Conservation (phyloP, 1,284 basidiomycete genomes). For the Pholiota adiposa region DNA sequence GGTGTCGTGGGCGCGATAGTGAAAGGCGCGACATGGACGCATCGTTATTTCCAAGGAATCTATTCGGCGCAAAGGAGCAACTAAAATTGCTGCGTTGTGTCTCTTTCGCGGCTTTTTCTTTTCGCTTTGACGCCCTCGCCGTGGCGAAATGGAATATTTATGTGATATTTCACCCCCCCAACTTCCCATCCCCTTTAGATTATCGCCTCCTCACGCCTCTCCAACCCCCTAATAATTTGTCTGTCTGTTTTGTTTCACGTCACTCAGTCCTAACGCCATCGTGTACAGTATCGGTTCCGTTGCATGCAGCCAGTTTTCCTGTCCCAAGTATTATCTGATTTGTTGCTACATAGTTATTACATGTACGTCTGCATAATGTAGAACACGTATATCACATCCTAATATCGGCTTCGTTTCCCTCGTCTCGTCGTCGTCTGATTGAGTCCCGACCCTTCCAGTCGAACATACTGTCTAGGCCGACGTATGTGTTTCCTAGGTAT, state of each 20-base stretch:
- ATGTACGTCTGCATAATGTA: background rate
- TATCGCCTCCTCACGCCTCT: background rate
- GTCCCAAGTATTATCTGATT: background rate
- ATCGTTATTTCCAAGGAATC: constrained; percentile 38
- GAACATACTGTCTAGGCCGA: no score
- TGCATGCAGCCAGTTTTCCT: background rate
- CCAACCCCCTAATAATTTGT: background rate
- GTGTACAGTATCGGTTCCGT: background rate
- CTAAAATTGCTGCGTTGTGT: background rate
- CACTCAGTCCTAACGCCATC: background rate
- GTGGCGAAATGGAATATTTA: background rate
- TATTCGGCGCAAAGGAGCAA: constrained; percentile 15
- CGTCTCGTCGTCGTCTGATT: no score
- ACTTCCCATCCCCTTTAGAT: no score
- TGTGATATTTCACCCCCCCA: background rate
- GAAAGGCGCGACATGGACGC: constrained; percentile 30
- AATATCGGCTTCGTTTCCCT: background rate
- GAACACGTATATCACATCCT: background rate
- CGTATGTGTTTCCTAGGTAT: no score
- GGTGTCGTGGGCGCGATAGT: constrained; percentile 44
- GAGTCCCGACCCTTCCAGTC: no score
- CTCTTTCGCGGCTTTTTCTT: background rate
- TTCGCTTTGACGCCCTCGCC: background rate
- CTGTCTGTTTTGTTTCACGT: background rate
- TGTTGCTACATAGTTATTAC: background rate